phyloP scores from a whole-genome alignment of 805 yeast species.

The Schwanniomyces vanrijiae region DNA sequence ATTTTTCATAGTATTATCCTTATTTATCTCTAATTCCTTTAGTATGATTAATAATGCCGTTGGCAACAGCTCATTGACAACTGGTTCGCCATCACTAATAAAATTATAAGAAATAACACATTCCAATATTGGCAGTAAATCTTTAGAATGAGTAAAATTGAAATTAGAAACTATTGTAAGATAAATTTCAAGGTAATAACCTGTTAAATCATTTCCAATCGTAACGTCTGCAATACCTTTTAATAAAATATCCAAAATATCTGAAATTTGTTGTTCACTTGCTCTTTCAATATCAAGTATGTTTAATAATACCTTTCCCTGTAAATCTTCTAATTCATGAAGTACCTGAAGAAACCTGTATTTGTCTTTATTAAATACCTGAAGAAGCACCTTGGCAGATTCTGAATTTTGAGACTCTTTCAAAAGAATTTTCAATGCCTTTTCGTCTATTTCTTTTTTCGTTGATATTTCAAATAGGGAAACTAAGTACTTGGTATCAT shows the following conservation, averaged over 20 bases:
- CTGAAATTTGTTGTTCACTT: neutral
- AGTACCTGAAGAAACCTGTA: constrained; percentile 15
- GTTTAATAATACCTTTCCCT: constrained; percentile 15
- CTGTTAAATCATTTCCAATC: neutral
- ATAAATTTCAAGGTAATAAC: constrained; percentile 10
- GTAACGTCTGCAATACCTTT: neutral
- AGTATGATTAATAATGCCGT: constrained; percentile 21
- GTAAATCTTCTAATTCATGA: constrained; percentile 11
- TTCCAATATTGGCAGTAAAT: constrained; percentile 9
- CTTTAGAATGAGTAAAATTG: constrained; percentile 15
- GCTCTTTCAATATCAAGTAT: constrained; percentile 1
- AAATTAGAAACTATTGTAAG: constrained; percentile 19
- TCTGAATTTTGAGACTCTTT: constrained; percentile 11
- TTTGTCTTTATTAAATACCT: constrained; percentile 16
- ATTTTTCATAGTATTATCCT: constrained; percentile 11
- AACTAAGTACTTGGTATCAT: neutral
- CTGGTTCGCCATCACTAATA: constrained; percentile 16
- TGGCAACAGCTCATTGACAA: constrained; percentile 9
- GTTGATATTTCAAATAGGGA: neutral
- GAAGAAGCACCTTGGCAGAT: constrained; percentile 10
- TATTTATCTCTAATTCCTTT: constrained; percentile 16
- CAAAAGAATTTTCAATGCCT: neutral
- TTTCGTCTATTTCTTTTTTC: neutral
- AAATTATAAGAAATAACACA: constrained; percentile 9
- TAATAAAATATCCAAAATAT: neutral